Evolutionary conservation across 2,329 filamentous ascomycete genomes (phyloP).

Genomic region (Xenoacremonium recifei): DNA sequence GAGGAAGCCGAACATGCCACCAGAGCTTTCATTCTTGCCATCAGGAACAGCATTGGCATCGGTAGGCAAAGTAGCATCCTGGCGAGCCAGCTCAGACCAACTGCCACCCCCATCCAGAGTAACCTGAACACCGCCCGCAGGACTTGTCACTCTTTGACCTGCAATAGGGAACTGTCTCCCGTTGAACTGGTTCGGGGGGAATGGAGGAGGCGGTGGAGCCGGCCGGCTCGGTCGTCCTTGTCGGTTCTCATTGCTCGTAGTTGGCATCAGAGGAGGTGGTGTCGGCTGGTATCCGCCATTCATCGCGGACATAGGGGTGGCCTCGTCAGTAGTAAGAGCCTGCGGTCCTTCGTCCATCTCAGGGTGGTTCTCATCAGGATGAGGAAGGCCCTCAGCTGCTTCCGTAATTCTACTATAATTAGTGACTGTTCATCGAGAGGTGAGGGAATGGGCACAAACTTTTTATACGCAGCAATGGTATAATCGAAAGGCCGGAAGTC

Average conservation of each 20-base stretch:
- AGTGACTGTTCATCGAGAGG: slow-evolving; percentile 9
- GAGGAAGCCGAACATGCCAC: slow-evolving; percentile 87
- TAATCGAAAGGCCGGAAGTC: slow-evolving; percentile 97
- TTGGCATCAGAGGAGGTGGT: slow-evolving; percentile 22
- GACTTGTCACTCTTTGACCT: slow-evolving; percentile 69
- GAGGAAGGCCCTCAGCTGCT: slow-evolving; percentile 14
- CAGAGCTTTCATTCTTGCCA: slow-evolving; percentile 57
- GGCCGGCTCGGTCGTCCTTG: slow-evolving; percentile 24
- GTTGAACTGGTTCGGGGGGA: slow-evolving; percentile 48
- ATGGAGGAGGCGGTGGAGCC: slow-evolving; percentile 42
- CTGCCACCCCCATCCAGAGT: slow-evolving; percentile 85
- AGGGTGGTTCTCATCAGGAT: slow-evolving; percentile 9
- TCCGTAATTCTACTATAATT: slow-evolving; percentile 37
- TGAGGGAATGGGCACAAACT: slow-evolving; percentile 46
- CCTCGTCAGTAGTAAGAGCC: slow-evolving; percentile 53
- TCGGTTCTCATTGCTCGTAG: slow-evolving; percentile 24
- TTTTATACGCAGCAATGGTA: slow-evolving; percentile 75
- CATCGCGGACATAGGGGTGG: slow-evolving; percentile 37
- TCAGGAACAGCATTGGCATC: slow-evolving; percentile 59
- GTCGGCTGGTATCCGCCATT: slow-evolving; percentile 22
- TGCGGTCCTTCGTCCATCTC: slow-evolving; percentile 33
- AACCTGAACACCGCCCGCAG: slow-evolving; percentile 84
- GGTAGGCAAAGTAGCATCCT: slow-evolving; percentile 71
- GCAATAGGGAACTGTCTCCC: slow-evolving; percentile 50
- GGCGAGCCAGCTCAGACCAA: slow-evolving; percentile 87